phyloP scores from a whole-genome alignment of 2,329 filamentous ascomycete genomes.

The Pezicula rhizophila region DNA sequence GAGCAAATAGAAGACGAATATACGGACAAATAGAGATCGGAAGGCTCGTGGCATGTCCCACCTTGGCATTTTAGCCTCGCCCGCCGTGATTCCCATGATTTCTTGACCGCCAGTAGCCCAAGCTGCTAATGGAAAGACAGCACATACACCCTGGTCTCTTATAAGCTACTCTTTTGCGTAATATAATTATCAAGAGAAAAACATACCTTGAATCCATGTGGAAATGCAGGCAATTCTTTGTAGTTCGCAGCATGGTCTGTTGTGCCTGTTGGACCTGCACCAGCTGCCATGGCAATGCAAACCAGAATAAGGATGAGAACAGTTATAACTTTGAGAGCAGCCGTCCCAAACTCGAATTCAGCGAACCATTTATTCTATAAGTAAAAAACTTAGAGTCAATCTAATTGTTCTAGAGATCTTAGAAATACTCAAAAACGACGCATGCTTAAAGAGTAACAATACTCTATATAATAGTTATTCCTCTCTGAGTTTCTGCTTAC shows the following conservation, averaged over 20 bases:
- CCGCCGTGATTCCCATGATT: neutral
- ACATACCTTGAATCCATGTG: neutral
- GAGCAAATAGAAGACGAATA: neutral
- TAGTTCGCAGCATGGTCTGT: neutral
- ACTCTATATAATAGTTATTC: no score
- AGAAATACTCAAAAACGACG: no score
- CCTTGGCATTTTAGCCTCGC: neutral
- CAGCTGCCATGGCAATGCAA: neutral
- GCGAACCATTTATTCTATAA: neutral
- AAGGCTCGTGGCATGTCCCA: neutral
- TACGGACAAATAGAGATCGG: neutral
- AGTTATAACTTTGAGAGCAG: neutral
- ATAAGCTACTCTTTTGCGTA: neutral
- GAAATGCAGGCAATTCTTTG: neutral
- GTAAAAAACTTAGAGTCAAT: no score
- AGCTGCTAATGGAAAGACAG: neutral
- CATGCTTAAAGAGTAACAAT: no score
- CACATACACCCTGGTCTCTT: neutral
- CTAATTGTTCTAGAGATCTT: no score
- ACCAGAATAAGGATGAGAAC: constrained; percentile 1
- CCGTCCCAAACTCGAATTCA: neutral
- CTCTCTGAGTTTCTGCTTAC: no score
- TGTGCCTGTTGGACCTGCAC: neutral
- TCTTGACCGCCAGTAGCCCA: neutral
- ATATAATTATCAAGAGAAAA: neutral